Evolutionary conservation across 306 rosid species (phyloP), one percentile per base, ranked within the genome.

Genomic region (Canavalia gladiata): DNA sequence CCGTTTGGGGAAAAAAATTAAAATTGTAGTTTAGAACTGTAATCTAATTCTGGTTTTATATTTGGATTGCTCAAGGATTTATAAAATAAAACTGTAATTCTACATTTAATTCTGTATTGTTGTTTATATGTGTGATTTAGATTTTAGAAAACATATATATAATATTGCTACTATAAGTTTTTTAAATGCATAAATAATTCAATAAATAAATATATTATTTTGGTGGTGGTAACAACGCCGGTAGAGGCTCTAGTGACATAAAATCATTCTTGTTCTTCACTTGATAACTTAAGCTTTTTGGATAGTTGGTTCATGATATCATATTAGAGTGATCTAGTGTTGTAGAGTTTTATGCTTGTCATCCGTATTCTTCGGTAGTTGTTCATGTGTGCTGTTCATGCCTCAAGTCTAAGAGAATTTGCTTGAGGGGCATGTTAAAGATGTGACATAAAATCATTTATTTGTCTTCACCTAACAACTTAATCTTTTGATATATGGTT

Each of bases 21-120:
- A 69, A 30, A 46, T 28, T 67, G 7, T 12, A 68, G 57, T 69
- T 69, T 69, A 31, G 42, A 69, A 69, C 52, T 46, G 29, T 68
- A 46, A 68, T 47, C 37, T 49, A 33, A 29, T 33, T 31, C 62
- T 51, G 18, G 41, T 51, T 52, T 72, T 52, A 6, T 71, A 51
- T 31, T 69, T 49, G 73, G 52, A 67, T 68, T 45, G 55, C 73
- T 43, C 4, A 68, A 68, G 1, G 37, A 45, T 66, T n/a, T 39
- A 66, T 68, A 13, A 68, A 45, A 28, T 45, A 25, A 42, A 58
- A 68, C 8, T 68, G 73, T 68, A 28, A 18, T 41, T 43, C 8
- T 42, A 43, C 12, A 41, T 42, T 42, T 37, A 37, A 37, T 37
- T 37, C 41, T 37, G 4, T 37, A 37, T 37, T 42, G 6, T 66